These are phyloP conservation scores for Viola pubescens DNA, from an alignment of 441 rosid genomes.

Conservation along the genomic window DNA sequence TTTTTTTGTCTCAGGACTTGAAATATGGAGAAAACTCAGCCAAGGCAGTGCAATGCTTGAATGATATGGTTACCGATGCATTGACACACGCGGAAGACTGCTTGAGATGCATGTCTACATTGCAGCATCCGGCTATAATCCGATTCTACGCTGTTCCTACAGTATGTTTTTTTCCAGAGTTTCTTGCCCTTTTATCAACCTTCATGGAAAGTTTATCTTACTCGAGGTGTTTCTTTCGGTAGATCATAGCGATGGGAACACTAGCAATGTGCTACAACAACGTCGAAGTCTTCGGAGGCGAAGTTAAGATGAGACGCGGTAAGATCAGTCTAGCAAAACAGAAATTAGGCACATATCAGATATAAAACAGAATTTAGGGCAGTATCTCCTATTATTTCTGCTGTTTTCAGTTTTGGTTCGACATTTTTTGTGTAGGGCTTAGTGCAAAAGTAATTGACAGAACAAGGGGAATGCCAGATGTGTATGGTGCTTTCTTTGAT, in stretches of 20 bases:
- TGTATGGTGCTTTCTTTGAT: slow-evolving; percentile 83
- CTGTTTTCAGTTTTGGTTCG: too few relatives aligned
- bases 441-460: slow-evolving; percentile 75
- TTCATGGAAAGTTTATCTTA: too few relatives aligned
- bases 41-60: slow-evolving; percentile 81
- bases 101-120: slow-evolving; percentile 53
- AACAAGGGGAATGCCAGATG: slow-evolving; percentile 80
- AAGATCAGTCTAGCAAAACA: slow-evolving; percentile 20
- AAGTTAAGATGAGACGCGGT: slow-evolving; percentile 95
- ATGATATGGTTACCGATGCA: slow-evolving; percentile 88
- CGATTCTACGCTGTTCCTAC: slow-evolving; percentile 89
- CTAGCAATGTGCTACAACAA: slow-evolving; percentile 84
- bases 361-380: too few relatives aligned
- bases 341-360: too few relatives aligned
- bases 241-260: slow-evolving; percentile 97
- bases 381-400: too few relatives aligned
- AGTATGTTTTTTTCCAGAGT: slow-evolving; percentile 25
- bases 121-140: slow-evolving; percentile 58
- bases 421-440: slow-evolving; percentile 19
- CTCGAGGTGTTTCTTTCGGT: slow-evolving; percentile 17
- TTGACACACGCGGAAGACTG: slow-evolving; percentile 69
- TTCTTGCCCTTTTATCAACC: slow-evolving; percentile 15
- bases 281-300: slow-evolving; percentile 84
- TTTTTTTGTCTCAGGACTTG: slow-evolving; percentile 47
- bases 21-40: slow-evolving; percentile 68